Evolutionary conservation across 148 eudicot species (phyloP), one percentile per base, ranked within the genome.

Genomic region (Rhododendron ferrugineum): DNA sequence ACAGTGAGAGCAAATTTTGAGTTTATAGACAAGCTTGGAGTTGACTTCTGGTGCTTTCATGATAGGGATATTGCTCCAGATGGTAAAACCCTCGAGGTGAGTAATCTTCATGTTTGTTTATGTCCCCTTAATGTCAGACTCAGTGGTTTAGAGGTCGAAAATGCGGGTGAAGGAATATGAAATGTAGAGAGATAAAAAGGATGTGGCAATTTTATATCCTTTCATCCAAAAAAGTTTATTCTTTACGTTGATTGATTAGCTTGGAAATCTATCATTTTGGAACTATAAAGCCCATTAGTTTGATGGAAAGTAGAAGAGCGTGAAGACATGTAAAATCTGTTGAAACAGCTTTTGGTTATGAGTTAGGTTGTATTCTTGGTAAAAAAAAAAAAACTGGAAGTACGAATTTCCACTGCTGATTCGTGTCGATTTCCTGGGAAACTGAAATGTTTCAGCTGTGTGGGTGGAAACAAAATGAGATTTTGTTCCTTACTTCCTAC

Each of bases 61-160:
- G 99, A 97, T 83, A 93, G 98, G 88, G 99, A 97, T 81, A 95
- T 97, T 82, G 98, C 99, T 89, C 99, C 98, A 36, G 98, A 97
- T 79, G 99, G 94, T 82, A 85, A 90, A 88, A 92, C 95, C 72
- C 87, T 97, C 85, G 92, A 95, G 93, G 98, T 94, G 84, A 73
- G 89, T 85, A 13, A 84, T 16, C 54, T 50, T 6, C 32, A 47
- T 22, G 1, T 58, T 42, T 68, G 18, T 70, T 20, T 26, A 15
- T 47, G 30, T 66, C 40, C 5, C 37, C 1, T 37, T 15, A 16
- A 36, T 81, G 32, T 50, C 32, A 26, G 20, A 46, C 0, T 49
- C 20, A 2, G 3, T 73, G 30, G 30, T 52, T 47, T 84, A 3
- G 10, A 15, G 22, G 28, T 70, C 5, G 23, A 49, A 82, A 76